Evolutionary conservation across 2,329 filamentous ascomycete genomes (phyloP).

Genomic region (Pestalotiopsis sp.): DNA sequence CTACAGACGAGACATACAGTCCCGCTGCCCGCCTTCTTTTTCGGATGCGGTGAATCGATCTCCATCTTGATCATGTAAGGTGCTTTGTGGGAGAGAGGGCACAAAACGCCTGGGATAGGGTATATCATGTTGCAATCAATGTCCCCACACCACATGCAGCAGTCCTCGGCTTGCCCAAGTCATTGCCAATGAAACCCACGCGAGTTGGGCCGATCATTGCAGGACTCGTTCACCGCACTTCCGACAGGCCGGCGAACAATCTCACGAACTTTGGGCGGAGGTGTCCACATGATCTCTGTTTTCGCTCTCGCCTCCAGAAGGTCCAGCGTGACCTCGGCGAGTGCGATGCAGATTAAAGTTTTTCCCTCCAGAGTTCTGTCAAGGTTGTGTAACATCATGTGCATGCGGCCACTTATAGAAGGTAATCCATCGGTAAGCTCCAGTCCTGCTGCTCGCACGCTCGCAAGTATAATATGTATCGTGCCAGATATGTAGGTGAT

Average conservation of each 20-base stretch:
- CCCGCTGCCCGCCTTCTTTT: not conserved
- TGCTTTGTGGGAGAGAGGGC: not conserved
- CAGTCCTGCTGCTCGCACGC: not conserved
- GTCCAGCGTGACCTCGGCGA: not conserved
- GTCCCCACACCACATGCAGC: conserved; percentile 8
- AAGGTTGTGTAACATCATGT: conserved; percentile 9
- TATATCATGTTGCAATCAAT: conserved; percentile 10
- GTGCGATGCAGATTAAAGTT: not conserved
- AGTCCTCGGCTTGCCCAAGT: conserved; percentile 2
- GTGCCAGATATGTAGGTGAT: not conserved
- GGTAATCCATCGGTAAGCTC: not conserved
- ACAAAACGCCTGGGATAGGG: not conserved
- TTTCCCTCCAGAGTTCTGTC: not conserved
- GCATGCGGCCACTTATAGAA: not conserved
- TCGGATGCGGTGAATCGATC: conserved; percentile 1
- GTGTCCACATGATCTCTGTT: not conserved
- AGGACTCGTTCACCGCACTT: conserved; percentile 7
- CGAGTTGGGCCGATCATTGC: conserved; percentile 6
- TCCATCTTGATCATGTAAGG: conserved; percentile 1
- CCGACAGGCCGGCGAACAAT: not conserved
- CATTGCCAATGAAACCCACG: conserved; percentile 7
- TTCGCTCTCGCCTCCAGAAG: conserved; percentile 3
- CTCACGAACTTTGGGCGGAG: not conserved
- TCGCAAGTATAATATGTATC: not conserved
- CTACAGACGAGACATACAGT: not conserved